These are phyloP conservation scores for Apiospora malaysiana DNA, from an alignment of 2,329 filamentous ascomycete genomes.

Conservation along the genomic window DNA sequence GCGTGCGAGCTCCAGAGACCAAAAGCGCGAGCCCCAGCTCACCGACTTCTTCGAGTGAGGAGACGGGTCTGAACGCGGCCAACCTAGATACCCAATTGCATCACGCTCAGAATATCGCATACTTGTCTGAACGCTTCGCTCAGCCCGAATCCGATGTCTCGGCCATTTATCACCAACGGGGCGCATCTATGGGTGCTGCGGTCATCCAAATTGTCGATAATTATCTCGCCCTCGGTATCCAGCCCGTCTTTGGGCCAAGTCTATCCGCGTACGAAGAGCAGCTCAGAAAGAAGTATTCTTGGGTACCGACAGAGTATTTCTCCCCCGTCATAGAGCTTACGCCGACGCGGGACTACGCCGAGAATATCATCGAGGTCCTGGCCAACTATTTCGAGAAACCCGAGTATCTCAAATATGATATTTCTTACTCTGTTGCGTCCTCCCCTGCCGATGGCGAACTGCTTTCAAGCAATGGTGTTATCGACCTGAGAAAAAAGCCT, in stretches of 20 bases:
- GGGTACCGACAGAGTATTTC: conserved; percentile 51
- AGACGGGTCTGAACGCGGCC: background rate
- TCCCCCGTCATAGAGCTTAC: conserved; percentile 47
- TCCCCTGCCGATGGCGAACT: conserved; percentile 23
- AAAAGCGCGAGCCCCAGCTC: conserved; percentile 18
- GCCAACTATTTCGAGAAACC: conserved; percentile 50
- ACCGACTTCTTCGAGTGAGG: background rate
- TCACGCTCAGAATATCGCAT: conserved; percentile 39
- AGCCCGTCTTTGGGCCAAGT: conserved; percentile 36
- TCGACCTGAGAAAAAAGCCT: conserved; percentile 14
- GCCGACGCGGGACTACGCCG: conserved; percentile 31
- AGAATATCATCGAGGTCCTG: conserved; percentile 49
- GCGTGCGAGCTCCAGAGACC: conserved; percentile 4
- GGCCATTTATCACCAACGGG: conserved; percentile 46
- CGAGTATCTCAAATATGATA: conserved; percentile 39
- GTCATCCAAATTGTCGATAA: conserved; percentile 50
- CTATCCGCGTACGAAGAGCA: conserved; percentile 36
- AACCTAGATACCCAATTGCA: conserved; percentile 21
- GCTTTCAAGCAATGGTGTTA: background rate
- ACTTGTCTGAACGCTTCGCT: conserved; percentile 51
- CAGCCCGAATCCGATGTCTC: conserved; percentile 48
- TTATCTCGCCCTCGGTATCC: conserved; percentile 46
- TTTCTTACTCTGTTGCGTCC: conserved; percentile 37
- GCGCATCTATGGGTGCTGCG: conserved; percentile 46
- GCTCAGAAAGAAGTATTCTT: conserved; percentile 46